Conservation (phyloP, 2,329 filamentous ascomycete species). For the Colletotrichum tropicicola region DNA sequence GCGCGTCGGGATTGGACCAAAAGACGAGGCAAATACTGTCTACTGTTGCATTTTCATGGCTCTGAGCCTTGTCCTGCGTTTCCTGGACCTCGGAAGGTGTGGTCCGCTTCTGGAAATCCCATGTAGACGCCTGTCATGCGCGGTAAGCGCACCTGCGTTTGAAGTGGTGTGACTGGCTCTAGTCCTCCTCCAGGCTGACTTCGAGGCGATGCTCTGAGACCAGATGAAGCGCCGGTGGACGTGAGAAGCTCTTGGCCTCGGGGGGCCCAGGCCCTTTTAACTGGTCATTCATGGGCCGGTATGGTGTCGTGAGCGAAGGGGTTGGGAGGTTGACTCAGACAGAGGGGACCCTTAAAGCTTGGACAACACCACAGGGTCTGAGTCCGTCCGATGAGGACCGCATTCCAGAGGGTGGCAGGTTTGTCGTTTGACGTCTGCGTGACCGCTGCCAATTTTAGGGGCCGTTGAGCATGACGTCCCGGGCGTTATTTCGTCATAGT, state of each 20-base stretch:
- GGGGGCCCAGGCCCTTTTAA: neutral
- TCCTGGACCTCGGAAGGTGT: neutral
- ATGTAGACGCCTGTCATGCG: neutral
- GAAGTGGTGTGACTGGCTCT: neutral
- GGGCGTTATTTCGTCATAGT: conserved; percentile 10
- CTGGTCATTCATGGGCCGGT: neutral
- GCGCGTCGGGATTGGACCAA: neutral
- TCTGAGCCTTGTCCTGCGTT: neutral
- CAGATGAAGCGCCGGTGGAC: neutral
- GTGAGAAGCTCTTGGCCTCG: neutral
- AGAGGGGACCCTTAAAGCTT: conserved; percentile 1
- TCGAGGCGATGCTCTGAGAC: neutral
- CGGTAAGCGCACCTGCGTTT: neutral
- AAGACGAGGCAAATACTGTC: neutral
- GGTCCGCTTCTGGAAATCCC: neutral
- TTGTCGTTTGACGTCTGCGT: conserved; percentile 4
- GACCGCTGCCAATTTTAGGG: neutral
- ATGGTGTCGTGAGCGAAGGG: conserved; percentile 17
- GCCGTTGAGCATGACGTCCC: conserved; percentile 22
- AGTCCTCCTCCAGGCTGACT: neutral
- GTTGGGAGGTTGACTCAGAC: conserved; percentile 20
- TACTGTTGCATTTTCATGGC: neutral
- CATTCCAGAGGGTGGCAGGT: conserved; percentile 26
- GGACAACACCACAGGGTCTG: conserved; percentile 19
- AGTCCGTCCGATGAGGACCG: neutral